phyloP scores from a whole-genome alignment of 2,329 filamentous ascomycete species.

The Fusarium sp. region DNA sequence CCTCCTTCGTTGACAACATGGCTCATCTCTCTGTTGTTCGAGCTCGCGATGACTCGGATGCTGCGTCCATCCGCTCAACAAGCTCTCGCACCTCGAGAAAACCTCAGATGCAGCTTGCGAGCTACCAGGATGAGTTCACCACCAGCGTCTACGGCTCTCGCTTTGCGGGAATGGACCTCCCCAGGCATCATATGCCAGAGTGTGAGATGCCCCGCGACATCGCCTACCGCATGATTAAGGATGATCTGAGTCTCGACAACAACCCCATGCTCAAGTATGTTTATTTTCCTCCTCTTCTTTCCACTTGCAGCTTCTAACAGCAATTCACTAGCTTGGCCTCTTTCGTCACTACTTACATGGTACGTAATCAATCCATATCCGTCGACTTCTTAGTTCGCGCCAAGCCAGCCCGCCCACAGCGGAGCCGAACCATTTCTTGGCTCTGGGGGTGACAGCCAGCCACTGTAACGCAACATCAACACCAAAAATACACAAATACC shows the following conservation, averaged over 20 bases:
- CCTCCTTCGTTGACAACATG: slow-evolving; percentile 56
- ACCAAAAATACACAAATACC: slow-evolving; percentile 12
- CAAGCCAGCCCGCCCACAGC: slow-evolving; percentile 22
- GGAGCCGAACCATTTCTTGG: slow-evolving; percentile 35
- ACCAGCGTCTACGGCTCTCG: slow-evolving; percentile 89
- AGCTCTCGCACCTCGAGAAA: slow-evolving; percentile 44
- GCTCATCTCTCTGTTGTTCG: slow-evolving; percentile 64
- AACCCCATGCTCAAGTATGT: slow-evolving; percentile 86
- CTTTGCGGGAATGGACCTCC: slow-evolving; percentile 85
- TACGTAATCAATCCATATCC: slow-evolving; percentile 55
- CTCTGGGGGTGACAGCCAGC: slow-evolving; percentile 17
- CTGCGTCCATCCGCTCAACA: slow-evolving; percentile 45
- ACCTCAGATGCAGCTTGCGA: slow-evolving; percentile 62
- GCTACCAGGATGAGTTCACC: slow-evolving; percentile 71
- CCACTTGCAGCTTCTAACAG: slow-evolving; percentile 12
- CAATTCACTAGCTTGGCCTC: slow-evolving; percentile 77
- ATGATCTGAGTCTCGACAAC: slow-evolving; percentile 90
- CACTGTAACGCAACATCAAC: background rate
- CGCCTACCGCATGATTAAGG: slow-evolving; percentile 97
- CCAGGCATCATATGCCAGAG: slow-evolving; percentile 88
- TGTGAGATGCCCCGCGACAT: slow-evolving; percentile 90
- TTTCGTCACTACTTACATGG: slow-evolving; percentile 98
- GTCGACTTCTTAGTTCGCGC: slow-evolving; percentile 22
- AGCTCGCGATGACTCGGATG: slow-evolving; percentile 54
- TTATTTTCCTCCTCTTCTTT: slow-evolving; percentile 41